Conservation (phyloP, 1,284 basidiomycete species). For the Apiotrichum domesticum region DNA sequence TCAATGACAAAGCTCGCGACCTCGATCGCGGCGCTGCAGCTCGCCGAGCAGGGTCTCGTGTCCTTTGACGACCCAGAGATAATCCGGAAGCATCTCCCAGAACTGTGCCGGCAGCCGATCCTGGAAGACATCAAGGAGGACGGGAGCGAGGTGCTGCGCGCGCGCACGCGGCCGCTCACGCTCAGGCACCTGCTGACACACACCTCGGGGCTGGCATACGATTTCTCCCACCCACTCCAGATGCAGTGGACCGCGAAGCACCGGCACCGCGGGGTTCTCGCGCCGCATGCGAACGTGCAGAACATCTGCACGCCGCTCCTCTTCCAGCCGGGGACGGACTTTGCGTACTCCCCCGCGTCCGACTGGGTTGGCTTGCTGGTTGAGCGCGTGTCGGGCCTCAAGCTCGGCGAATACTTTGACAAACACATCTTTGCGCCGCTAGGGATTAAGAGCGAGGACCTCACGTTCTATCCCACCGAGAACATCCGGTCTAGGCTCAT, state of each 20-base stretch:
- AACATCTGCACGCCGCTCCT: constrained; percentile 14
- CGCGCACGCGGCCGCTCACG: constrained; percentile 29
- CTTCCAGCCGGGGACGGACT: constrained; percentile 33
- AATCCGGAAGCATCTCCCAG: constrained; percentile 28
- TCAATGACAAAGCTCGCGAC: constrained; percentile 36
- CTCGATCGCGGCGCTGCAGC: constrained; percentile 14
- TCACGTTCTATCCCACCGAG: constrained; percentile 30
- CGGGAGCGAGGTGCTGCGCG: constrained; percentile 20
- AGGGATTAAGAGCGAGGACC: constrained; percentile 14
- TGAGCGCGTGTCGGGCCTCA: constrained; percentile 27
- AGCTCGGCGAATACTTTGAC: constrained; percentile 30
- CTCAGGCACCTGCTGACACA: constrained; percentile 37
- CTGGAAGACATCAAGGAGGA: constrained; percentile 28
- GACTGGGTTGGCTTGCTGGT: constrained; percentile 41
- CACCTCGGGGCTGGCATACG: constrained; percentile 21
- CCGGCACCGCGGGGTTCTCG: not conserved
- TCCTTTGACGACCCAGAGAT: constrained; percentile 20
- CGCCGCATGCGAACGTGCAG: not conserved
- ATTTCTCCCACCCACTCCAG: not conserved
- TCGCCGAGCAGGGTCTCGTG: constrained; percentile 11
- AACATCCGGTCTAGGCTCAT: constrained; percentile 3
- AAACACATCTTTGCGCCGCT: constrained; percentile 10
- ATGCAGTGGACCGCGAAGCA: not conserved
- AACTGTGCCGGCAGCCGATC: constrained; percentile 26
- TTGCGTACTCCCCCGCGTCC: constrained; percentile 28